Percentiles rank a stretch among this genome's conserved stretches.
These are phyloP conservation scores for Gynandropsis gynandra DNA, from an alignment of 345 rosid genomes.

Conservation along the genomic window DNA sequence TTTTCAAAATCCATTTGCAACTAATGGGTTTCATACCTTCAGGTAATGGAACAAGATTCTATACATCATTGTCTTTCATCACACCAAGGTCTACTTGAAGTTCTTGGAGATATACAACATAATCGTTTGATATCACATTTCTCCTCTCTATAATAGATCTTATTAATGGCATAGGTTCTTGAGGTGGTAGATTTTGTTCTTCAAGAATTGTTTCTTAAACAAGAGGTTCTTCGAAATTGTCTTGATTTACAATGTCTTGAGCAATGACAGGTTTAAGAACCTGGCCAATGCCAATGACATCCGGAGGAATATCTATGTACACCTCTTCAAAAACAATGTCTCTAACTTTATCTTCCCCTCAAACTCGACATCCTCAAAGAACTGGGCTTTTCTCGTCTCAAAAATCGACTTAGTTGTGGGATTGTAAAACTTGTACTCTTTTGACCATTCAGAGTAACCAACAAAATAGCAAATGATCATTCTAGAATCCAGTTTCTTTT, in stretches of 20 bases:
- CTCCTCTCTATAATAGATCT: neutral
- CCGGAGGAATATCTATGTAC: neutral
- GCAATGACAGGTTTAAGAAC: too few species aligned
- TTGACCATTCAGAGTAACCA: neutral
- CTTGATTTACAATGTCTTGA: neutral
- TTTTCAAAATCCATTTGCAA: too few species aligned
- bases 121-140: neutral
- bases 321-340: neutral
- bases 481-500: neutral
- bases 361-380: neutral
- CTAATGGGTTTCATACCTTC: too few species aligned
- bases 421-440: neutral
- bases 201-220: neutral
- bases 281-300: neutral
- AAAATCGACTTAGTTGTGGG: neutral
- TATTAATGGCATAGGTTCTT: neutral
- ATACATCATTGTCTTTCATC: neutral
- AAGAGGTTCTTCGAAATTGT: neutral
- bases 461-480: neutral
- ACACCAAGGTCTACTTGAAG: neutral
- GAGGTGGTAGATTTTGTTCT: neutral
- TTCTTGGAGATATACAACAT: neutral
- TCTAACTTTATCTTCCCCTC: neutral
- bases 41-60: too few species aligned
- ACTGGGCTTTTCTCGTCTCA: neutral